Evolutionary conservation across 805 yeast genomes (phyloP), one percentile per base, ranked within the genome.

Genomic region (Candida vaughaniae): DNA sequence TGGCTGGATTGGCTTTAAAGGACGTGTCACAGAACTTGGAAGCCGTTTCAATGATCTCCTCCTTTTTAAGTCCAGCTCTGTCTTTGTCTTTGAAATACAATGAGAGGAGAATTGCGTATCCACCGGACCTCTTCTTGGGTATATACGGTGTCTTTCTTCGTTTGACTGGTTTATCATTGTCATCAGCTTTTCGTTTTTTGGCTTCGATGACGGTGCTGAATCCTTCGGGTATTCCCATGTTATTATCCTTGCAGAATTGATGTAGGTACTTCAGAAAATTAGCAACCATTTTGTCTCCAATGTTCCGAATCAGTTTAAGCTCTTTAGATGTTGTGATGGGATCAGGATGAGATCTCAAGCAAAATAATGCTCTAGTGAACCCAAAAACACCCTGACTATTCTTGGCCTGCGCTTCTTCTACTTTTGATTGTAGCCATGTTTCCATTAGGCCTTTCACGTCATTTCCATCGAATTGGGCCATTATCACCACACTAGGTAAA

Each of bases 91-190:
- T 56, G 30, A 75, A 66, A 33, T 69, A 61, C 3, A 89, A 59
- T 0, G 81, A 80, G 14, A 87, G 43, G 14, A 89, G 49, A 6
- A 89, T 83, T 0, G 93, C 95, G 62, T 85, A 90, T 0, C 85
- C 95, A 1, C 96, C 96, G 0, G 93, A 78, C 23, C 90, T 62
- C 42, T 78, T 77, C 32, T 68, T 71, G 0, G 97, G 97, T 0
- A 88, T 71, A 55, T 85, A 88, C 25, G 60, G 66, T 29, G 52
- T 53, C 30, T 60, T 55, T 22, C 46, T 35, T 31, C 29, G 36
- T 22, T 35, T 38, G 6, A 18, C 15, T 9, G 44, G 41, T n/a
- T 30, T 22, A 15, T 22, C 36, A 3, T 25, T 25, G 8, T n/a
- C 19, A 15, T 26, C 39, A 11, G 11, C 25, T 16, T 27, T 32